Evolutionary conservation across 495 filamentous ascomycete species (phyloP).

Genomic region (Daldinia childiae): DNA sequence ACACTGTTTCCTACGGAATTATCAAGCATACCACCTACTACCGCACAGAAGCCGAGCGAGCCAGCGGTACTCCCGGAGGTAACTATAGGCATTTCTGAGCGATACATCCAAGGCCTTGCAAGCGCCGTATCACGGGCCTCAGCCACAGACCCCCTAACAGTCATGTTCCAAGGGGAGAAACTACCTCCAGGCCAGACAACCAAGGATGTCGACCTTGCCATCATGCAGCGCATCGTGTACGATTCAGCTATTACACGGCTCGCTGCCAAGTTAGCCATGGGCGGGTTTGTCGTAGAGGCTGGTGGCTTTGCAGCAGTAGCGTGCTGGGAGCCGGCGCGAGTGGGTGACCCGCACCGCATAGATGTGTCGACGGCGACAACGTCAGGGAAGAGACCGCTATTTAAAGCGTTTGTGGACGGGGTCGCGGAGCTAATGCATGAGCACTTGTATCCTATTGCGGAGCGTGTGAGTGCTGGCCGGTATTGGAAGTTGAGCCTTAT

Average conservation of each 20-base stretch:
- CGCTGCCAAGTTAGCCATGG: constrained; percentile 4
- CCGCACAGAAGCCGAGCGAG: background rate
- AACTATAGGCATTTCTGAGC: constrained; percentile 28
- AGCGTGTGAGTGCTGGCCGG: constrained; percentile 11
- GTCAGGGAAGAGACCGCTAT: background rate
- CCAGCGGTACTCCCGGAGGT: constrained; percentile 12
- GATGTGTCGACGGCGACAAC: background rate
- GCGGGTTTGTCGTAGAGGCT: constrained; percentile 21
- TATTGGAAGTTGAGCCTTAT: constrained; percentile 39
- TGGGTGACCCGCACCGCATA: background rate
- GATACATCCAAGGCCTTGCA: constrained; percentile 21
- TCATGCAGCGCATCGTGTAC: constrained; percentile 6
- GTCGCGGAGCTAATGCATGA: background rate
- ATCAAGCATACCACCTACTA: background rate
- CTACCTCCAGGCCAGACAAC: constrained; percentile 8
- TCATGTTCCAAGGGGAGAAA: constrained; percentile 20
- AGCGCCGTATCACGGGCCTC: constrained; percentile 21
- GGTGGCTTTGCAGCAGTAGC: constrained; percentile 26
- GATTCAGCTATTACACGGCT: constrained; percentile 1
- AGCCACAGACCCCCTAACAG: constrained; percentile 10
- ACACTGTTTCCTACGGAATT: background rate
- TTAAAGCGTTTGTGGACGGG: constrained; percentile 3
- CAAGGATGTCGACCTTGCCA: constrained; percentile 1
- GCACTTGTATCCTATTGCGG: constrained; percentile 17
- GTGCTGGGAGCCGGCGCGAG: constrained; percentile 17